phyloP scores from a whole-genome alignment of 129 eudicot genomes.

The Flaveria trinervia region DNA sequence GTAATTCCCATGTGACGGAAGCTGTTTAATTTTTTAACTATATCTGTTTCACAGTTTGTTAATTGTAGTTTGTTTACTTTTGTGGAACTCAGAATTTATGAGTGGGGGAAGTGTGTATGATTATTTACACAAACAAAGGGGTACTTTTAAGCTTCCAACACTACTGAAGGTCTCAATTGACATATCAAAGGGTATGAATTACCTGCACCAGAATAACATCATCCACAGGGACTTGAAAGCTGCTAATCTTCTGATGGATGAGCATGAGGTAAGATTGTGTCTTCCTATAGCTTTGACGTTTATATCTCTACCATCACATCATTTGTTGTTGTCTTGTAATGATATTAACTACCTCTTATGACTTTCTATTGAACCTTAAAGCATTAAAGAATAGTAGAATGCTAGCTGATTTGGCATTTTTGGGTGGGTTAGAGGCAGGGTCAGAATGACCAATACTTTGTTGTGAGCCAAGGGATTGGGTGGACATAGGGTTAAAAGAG shows the following conservation, averaged over 20 bases:
- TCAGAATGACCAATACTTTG: neutral
- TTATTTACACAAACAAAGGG: constrained; percentile 89
- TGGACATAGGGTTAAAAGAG: too few relatives aligned
- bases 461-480: neutral
- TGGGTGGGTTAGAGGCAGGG: neutral
- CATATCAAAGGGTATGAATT: constrained; percentile 96
- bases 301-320: neutral
- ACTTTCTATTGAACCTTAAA: constrained; percentile 2
- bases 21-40: neutral
- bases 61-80: neutral
- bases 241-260: constrained; percentile 98
- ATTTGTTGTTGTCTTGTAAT: constrained; percentile 18
- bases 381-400: neutral
- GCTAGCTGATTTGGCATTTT: neutral
- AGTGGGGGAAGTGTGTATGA: constrained; percentile 98
- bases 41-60: neutral
- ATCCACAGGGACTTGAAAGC: constrained; percentile 98
- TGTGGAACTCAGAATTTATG: constrained; percentile 70
- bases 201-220: constrained; percentile 94
- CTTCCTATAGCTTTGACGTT: constrained; percentile 16
- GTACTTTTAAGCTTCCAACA: constrained; percentile 89
- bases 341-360: neutral
- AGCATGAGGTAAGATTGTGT: constrained; percentile 76
- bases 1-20: constrained; percentile 1
- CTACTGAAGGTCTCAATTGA: constrained; percentile 86